Conservation (phyloP, 768 basidiomycete species). For the Rhodotorula graminis region DNA sequence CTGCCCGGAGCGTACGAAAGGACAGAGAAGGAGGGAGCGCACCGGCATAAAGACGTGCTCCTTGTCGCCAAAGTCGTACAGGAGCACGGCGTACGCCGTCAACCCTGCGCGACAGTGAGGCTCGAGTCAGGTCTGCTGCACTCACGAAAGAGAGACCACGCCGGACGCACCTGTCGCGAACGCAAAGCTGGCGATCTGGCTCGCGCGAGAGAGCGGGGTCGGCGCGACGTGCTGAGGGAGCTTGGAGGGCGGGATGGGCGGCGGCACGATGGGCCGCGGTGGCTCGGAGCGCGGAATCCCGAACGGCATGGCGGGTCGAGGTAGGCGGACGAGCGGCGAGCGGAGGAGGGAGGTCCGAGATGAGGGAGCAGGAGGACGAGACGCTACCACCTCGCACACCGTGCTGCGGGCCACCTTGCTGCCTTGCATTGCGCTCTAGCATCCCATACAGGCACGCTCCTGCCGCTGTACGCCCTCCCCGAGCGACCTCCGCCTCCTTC, state of each 20-base stretch:
- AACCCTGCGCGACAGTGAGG: conserved; percentile 1
- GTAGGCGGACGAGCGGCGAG: not conserved
- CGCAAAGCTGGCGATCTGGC: conserved; percentile 27
- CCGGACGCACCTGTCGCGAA: conserved; percentile 23
- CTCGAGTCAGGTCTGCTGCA: not conserved
- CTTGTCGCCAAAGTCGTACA: conserved; percentile 34
- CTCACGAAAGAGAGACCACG: not conserved
- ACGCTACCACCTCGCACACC: too few species aligned
- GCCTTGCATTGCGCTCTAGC: too few species aligned
- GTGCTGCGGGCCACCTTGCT: too few species aligned
- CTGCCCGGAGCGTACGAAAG: too few species aligned
- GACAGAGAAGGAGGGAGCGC: not conserved
- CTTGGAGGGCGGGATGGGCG: conserved; percentile 32
- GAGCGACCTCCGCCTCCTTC: too few species aligned
- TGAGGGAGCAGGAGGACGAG: not conserved
- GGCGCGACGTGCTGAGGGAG: conserved; percentile 34
- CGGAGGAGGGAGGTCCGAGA: not conserved
- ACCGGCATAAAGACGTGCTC: conserved; percentile 41
- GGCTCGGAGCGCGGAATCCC: conserved; percentile 7
- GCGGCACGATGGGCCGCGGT: conserved; percentile 26
- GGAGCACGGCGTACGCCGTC: conserved; percentile 28
- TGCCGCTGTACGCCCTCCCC: too few species aligned
- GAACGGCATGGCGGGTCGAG: not conserved
- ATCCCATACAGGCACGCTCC: too few species aligned
- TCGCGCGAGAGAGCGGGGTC: conserved; percentile 13